These are phyloP conservation scores for Alternaria triticimaculans DNA, from an alignment of 2,329 filamentous ascomycete genomes.

Conservation along the genomic window DNA sequence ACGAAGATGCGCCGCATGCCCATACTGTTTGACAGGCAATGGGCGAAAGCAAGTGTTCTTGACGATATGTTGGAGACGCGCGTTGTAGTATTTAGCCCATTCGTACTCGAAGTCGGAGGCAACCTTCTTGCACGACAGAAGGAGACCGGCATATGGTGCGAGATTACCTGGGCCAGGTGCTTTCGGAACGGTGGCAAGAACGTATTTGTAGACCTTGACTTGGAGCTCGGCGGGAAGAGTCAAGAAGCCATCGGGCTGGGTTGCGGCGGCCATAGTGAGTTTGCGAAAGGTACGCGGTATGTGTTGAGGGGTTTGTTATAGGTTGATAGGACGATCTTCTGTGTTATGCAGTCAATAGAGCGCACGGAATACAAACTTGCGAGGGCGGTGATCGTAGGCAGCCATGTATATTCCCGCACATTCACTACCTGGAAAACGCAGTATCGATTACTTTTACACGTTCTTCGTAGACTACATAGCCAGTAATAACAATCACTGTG, in stretches of 20 bases:
- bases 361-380: too few species aligned
- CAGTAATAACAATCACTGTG: too few species aligned
- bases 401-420: background rate
- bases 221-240: background rate
- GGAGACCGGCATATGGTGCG: background rate
- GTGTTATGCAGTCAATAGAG: background rate
- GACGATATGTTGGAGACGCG: background rate
- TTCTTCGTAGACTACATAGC: too few species aligned
- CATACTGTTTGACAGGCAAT: background rate
- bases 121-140: background rate
- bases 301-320: background rate
- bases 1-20: background rate
- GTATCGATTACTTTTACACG: too few species aligned
- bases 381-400: too few species aligned
- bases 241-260: background rate
- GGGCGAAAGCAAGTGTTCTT: background rate
- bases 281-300: background rate
- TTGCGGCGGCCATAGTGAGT: background rate
- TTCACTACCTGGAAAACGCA: background rate
- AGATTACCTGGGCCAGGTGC: background rate
- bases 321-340: background rate
- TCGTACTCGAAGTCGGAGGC: background rate
- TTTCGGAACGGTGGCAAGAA: background rate
- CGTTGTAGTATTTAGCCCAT: background rate
- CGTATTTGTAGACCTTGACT: background rate